Evolutionary conservation across 2,329 filamentous ascomycete species (phyloP).

Genomic region (Ceratocystis cacaofunesta): DNA sequence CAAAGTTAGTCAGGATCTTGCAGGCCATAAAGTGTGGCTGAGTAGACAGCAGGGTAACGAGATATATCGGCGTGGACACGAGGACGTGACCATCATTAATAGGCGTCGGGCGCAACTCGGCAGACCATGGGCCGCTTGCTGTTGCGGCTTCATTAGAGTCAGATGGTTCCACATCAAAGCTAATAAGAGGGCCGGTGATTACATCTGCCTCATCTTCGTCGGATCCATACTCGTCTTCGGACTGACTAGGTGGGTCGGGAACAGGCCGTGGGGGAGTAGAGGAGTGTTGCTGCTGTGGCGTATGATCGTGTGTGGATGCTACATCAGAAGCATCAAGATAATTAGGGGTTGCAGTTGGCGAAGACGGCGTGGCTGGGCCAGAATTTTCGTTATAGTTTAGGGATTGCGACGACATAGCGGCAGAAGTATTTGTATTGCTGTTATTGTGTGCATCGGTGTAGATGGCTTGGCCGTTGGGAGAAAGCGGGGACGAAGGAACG

Average conservation of each 20-base stretch:
- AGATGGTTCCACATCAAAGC: conserved; percentile 45
- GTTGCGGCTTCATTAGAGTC: conserved; percentile 37
- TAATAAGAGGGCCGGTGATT: conserved; percentile 42
- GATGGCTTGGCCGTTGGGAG: not conserved
- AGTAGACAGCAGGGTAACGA: conserved; percentile 34
- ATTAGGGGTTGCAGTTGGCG: not conserved
- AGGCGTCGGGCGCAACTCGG: conserved; percentile 39
- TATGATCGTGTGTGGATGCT: not conserved
- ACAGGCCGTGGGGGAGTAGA: not conserved
- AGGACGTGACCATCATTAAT: conserved; percentile 23
- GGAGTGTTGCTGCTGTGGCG: not conserved
- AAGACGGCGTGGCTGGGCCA: not conserved
- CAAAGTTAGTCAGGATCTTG: conserved; percentile 32
- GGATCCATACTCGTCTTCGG: conserved; percentile 35
- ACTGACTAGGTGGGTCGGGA: not conserved
- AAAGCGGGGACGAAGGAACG: not conserved
- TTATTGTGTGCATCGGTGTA: not conserved
- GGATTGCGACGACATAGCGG: not conserved
- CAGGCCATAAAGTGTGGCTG: conserved; percentile 36
- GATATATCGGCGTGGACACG: conserved; percentile 25
- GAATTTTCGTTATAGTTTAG: not conserved
- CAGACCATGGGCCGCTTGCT: conserved; percentile 37
- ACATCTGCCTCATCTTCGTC: conserved; percentile 43
- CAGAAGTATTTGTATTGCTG: not conserved
- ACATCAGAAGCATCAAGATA: not conserved